A percentile compares a stretch with the other conserved stretches of the same genome.
These are phyloP conservation scores for Paecilomyces sp. DNA, from an alignment of 2,329 filamentous ascomycete genomes.

Conservation along the genomic window DNA sequence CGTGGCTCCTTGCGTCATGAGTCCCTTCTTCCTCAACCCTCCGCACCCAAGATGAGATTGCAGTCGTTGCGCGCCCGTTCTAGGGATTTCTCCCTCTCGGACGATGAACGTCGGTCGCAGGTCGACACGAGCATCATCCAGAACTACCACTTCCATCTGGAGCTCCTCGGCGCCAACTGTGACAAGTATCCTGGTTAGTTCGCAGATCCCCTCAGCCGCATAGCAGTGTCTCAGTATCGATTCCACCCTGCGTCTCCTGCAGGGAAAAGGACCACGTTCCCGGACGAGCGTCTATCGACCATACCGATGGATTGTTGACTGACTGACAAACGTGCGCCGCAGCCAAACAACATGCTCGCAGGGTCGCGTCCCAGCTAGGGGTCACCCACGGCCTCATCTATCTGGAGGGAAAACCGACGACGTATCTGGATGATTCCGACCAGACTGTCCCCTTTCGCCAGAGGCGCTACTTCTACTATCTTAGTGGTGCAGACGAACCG, in stretches of 20 bases:
- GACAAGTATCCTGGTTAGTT: constrained; percentile 36
- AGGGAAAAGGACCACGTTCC: background rate
- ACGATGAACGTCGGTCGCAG: background rate
- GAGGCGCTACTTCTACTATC: constrained; percentile 56
- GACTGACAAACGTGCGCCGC: constrained; percentile 1
- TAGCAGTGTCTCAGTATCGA: background rate
- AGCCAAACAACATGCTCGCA: constrained; percentile 46
- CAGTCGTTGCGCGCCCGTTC: background rate
- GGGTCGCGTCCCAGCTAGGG: constrained; percentile 37
- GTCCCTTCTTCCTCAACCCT: background rate
- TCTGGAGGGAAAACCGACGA: constrained; percentile 45
- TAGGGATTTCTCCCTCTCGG: background rate
- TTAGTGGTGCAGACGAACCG: constrained; percentile 48
- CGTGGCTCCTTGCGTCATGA: background rate
- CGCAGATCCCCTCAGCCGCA: background rate
- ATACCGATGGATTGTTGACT: constrained; percentile 2
- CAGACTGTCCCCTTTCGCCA: constrained; percentile 51
- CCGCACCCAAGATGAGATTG: background rate
- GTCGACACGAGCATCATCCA: background rate
- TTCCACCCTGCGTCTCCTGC: background rate
- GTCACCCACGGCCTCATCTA: constrained; percentile 47
- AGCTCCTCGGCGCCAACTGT: constrained; percentile 17
- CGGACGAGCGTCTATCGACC: background rate
- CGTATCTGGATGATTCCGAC: constrained; percentile 52
- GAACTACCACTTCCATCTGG: constrained; percentile 22